Evolutionary conservation across 2,329 filamentous ascomycete genomes (phyloP), one percentile per base, ranked within the genome.

Genomic region (Pleoardoris graminearum): DNA sequence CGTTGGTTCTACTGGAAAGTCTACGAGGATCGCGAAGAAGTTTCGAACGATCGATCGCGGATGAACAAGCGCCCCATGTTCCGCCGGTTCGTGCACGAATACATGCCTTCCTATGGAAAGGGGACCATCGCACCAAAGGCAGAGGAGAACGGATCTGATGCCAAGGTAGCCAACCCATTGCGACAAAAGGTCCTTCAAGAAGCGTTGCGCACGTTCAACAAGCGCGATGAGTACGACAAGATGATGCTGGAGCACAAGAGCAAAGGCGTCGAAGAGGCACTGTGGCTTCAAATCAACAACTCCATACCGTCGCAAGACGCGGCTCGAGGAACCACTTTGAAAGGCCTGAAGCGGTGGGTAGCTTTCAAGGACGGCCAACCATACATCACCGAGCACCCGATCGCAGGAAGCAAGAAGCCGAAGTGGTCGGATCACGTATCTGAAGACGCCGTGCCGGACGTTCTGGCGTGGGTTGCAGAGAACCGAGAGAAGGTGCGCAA

Each of bases 11-110:
- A 75, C 45, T 72, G 80, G 0, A 57, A 68, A 1, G 65, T 75
- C 1, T 67, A 71, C 17, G 53, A 65, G 49, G 53, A 63, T 45
- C 61, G 70, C 8, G 55, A 63, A 14, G 69, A 75, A 43, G 75
- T 71, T 46, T 69, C 67, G 51, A 84, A 83, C 50, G 85, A 89
- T 58, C 78, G 84, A 1, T 77, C 79, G 19, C 80, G 85, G 2
- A 77, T 85, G 72, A 67, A 59, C 0, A 75, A 77, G 35, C 80
- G 88, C 0, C 78, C 80, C 0, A 77, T 85, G 23, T 91, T 85
- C 65, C 74, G 75, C 1, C 67, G 69, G 5, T 92, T 87, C 80
- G 68, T 86, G 4, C 77, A 86, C 1, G 82, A 85, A 4, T 91
- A 83, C 56, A 70, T 88, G n/a, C 84, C 85, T 0, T 63, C 62